Percentiles rank a stretch among this genome's conserved stretches.
Conservation (phyloP, 2,329 filamentous ascomycete genomes). For the Colletotrichum cereale region DNA sequence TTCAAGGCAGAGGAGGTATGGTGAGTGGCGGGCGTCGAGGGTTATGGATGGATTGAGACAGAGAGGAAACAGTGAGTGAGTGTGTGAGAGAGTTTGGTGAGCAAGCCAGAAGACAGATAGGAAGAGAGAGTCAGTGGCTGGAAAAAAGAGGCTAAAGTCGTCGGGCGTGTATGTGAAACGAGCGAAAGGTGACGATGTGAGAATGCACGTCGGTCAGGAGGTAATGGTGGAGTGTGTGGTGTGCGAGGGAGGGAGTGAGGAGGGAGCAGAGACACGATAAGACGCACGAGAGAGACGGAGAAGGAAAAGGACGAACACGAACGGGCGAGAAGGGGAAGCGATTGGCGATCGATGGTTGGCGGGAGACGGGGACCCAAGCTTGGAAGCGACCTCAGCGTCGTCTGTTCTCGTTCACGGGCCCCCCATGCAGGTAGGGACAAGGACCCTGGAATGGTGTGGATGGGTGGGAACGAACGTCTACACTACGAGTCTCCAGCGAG, state of each 20-base stretch:
- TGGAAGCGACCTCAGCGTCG: slow-evolving; percentile 39
- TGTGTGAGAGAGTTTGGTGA: slow-evolving; percentile 40
- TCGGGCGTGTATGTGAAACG: slow-evolving; percentile 46
- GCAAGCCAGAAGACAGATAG: slow-evolving; percentile 40
- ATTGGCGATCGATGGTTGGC: slow-evolving; percentile 42
- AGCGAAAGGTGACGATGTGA: slow-evolving; percentile 43
- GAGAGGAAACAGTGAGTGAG: slow-evolving; percentile 16
- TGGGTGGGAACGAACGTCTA: background rate
- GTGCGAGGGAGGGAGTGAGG: slow-evolving; percentile 15
- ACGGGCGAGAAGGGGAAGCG: slow-evolving; percentile 39
- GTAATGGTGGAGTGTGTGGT: slow-evolving; percentile 33
- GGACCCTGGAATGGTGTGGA: slow-evolving; percentile 35
- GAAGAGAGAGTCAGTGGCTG: slow-evolving; percentile 42
- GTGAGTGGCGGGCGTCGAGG: slow-evolving; percentile 11
- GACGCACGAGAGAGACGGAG: slow-evolving; percentile 31
- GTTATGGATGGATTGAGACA: slow-evolving; percentile 37
- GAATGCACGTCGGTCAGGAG: slow-evolving; percentile 41
- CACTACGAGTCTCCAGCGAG: slow-evolving; percentile 7
- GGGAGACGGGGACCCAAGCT: slow-evolving; percentile 39
- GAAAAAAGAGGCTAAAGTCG: slow-evolving; percentile 40
- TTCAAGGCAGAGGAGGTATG: slow-evolving; percentile 14
- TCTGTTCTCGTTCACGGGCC: slow-evolving; percentile 37
- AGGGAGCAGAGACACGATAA: slow-evolving; percentile 33
- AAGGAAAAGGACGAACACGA: slow-evolving; percentile 39
- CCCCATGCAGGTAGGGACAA: slow-evolving; percentile 31